A percentile compares a stretch with the other conserved stretches of the same genome.
phyloP scores from a whole-genome alignment of 2,329 filamentous ascomycete genomes.

The Incumbomyces lentus region DNA sequence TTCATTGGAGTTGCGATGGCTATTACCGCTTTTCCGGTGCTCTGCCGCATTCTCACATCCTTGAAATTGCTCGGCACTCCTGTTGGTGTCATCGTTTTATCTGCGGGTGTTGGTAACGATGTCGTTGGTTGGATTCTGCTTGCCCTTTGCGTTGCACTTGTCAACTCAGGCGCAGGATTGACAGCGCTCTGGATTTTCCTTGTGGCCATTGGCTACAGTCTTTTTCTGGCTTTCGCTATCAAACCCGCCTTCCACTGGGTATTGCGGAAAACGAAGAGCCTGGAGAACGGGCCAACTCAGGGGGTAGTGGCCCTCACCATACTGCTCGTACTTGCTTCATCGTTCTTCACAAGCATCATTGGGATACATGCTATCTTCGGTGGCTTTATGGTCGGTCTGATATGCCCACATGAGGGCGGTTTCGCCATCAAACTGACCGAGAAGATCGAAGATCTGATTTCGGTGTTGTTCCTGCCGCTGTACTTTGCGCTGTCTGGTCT shows the following conservation, averaged over 20 bases:
- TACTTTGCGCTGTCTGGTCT: slow-evolving; percentile 91
- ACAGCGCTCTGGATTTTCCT: slow-evolving; percentile 79
- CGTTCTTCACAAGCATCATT: slow-evolving; percentile 84
- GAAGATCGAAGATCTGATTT: slow-evolving; percentile 86
- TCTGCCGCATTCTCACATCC: slow-evolving; percentile 87
- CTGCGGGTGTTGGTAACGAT: slow-evolving; percentile 87
- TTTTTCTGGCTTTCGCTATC: slow-evolving; percentile 64
- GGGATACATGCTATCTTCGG: slow-evolving; percentile 93
- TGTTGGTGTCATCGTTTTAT: slow-evolving; percentile 79
- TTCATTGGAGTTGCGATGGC: slow-evolving; percentile 91
- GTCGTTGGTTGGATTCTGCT: slow-evolving; percentile 85
- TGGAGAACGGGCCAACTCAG: slow-evolving; percentile 83
- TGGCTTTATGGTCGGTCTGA: slow-evolving; percentile 77
- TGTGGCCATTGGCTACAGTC: slow-evolving; percentile 59
- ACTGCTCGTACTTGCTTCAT: slow-evolving; percentile 63
- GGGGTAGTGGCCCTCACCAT: slow-evolving; percentile 73
- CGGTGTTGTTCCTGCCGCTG: slow-evolving; percentile 72
- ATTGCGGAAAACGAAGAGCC: slow-evolving; percentile 60
- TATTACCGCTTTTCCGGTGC: slow-evolving; percentile 81
- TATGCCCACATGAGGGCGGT: slow-evolving; percentile 55
- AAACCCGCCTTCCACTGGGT: slow-evolving; percentile 66
- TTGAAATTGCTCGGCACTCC: slow-evolving; percentile 73
- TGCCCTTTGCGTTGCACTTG: slow-evolving; percentile 82
- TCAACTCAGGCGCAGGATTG: slow-evolving; percentile 75
- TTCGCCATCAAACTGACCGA: slow-evolving; percentile 82